Conservation (phyloP, 2,329 filamentous ascomycete genomes). For the Sarocladiaceae sp. region DNA sequence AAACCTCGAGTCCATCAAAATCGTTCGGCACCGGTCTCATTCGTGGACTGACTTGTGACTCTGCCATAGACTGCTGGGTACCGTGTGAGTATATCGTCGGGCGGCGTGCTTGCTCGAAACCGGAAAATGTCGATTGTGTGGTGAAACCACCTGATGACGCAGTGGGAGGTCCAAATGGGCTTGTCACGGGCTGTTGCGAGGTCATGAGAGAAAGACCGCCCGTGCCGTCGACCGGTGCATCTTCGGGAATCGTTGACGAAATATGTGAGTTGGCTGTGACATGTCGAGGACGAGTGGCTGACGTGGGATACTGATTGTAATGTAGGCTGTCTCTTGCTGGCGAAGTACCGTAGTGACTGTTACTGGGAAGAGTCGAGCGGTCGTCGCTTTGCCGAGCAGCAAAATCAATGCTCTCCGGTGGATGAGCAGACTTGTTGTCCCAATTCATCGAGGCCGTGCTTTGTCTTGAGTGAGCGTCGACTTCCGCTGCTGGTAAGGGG, state of each 20-base stretch:
- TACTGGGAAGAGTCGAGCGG: constrained; percentile 14
- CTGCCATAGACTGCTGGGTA: not conserved
- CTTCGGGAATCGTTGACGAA: constrained; percentile 13
- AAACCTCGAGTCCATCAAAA: not conserved
- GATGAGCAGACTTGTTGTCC: too few relatives aligned
- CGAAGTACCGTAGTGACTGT: constrained; percentile 14
- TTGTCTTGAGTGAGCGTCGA: too few relatives aligned
- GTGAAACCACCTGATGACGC: not conserved
- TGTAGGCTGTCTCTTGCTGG: not conserved
- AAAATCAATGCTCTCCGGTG: not conserved
- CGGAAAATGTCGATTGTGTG: not conserved
- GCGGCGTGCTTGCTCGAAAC: not conserved
- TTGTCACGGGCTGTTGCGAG: not conserved
- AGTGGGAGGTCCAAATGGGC: not conserved
- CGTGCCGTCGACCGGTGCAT: not conserved
- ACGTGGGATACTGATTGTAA: not conserved
- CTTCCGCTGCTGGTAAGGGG: too few relatives aligned
- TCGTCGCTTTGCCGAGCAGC: not conserved
- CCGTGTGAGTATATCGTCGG: not conserved
- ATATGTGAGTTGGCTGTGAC: not conserved
- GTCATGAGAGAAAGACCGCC: not conserved
- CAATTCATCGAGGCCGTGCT: too few relatives aligned
- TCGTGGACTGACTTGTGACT: constrained; percentile 13
- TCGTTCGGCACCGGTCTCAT: constrained; percentile 3
- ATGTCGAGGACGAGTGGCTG: not conserved